A percentile compares a stretch with the other conserved stretches of the same genome.
Conservation (phyloP, 2,329 filamentous ascomycete species). For the Aspergillus floridensis region DNA sequence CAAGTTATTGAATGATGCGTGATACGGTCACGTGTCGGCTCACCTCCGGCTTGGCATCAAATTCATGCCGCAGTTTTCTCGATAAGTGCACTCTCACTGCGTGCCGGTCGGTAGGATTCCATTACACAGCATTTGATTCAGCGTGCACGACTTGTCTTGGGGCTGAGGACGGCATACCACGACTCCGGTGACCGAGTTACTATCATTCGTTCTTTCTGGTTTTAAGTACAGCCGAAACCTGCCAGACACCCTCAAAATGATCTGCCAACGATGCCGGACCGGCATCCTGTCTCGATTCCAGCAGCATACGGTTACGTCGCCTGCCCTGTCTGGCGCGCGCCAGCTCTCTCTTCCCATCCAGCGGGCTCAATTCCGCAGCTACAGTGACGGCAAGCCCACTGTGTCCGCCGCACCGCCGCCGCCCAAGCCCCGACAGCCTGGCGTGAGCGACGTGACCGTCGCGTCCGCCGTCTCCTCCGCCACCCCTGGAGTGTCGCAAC, state of each 20-base stretch:
- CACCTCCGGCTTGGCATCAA: slow-evolving; percentile 36
- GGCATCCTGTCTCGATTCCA: slow-evolving; percentile 40
- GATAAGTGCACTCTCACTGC: slow-evolving; percentile 4
- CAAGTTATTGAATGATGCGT: neutral
- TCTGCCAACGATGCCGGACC: slow-evolving; percentile 43
- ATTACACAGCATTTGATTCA: slow-evolving; percentile 4
- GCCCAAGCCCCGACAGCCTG: slow-evolving; percentile 32
- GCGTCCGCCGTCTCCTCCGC: slow-evolving; percentile 41
- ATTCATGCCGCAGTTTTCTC: slow-evolving; percentile 38
- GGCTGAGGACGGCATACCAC: neutral
- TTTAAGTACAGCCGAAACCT: neutral
- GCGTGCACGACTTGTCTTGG: neutral
- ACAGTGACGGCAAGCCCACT: slow-evolving; percentile 33
- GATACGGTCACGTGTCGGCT: slow-evolving; percentile 26
- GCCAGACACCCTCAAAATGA: slow-evolving; percentile 27
- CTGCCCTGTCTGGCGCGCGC: slow-evolving; percentile 28
- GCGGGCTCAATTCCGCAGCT: slow-evolving; percentile 31
- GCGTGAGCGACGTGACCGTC: slow-evolving; percentile 30
- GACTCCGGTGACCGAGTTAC: neutral
- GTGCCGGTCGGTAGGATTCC: slow-evolving; percentile 8
- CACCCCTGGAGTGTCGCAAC: slow-evolving; percentile 41
- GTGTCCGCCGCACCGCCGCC: slow-evolving; percentile 31
- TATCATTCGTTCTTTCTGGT: neutral
- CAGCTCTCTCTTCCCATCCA: slow-evolving; percentile 26
- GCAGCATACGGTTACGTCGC: slow-evolving; percentile 28